Evolutionary conservation across 139 green algal genomes (phyloP), one percentile per base, ranked within the genome.

Genomic region (Micromonas commoda): DNA sequence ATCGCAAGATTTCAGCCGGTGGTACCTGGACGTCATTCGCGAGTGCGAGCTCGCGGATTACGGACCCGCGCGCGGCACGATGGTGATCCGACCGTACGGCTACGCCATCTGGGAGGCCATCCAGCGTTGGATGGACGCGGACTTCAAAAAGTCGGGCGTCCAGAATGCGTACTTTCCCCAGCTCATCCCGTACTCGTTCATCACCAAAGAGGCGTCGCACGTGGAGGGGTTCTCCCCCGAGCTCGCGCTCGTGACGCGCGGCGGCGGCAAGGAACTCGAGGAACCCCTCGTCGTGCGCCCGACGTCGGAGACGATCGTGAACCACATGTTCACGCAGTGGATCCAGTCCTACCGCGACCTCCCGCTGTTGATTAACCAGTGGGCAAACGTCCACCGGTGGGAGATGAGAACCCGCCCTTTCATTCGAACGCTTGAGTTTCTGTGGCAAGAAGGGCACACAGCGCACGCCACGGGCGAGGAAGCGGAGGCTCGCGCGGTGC

Each of bases 211-310:
- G 86, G 92, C 94, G n/a, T 85, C 90, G 73, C 96, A 99, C 77
- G 93, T 99, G 71, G 96, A 99, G 81, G 96, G 96, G n/a, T 99
- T 99, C 88, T 90, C 92, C 0, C 96, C 96, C 21, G 96, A 99
- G 90, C 89, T 99, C 61, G 95, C 95, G 0, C 76, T 99, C 0
- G 96, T 99, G 6, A 99, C 96, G 26, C 90, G 96, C 76, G 96
- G 82, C 0, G 85, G 85, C 20, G 85, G 85, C 16, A 89, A 89
- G 89, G 93, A 98, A 26, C 86, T 99, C 70, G 95, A 99, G 80
- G 95, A 99, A 85, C 90, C 92, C 0, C 90, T 99, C 70, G 96
- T 97, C 76, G 93, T 99, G 77, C 86, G 96, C 20, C 96, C 96
- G 60, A 99, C 96, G 38, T 91, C 77, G 26, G 96, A 99, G 88